A percentile compares a stretch with the other conserved stretches of the same genome.
These are phyloP conservation scores for Geotrichum cucujoidarum DNA, from an alignment of 1,139 yeast species.

Conservation along the genomic window DNA sequence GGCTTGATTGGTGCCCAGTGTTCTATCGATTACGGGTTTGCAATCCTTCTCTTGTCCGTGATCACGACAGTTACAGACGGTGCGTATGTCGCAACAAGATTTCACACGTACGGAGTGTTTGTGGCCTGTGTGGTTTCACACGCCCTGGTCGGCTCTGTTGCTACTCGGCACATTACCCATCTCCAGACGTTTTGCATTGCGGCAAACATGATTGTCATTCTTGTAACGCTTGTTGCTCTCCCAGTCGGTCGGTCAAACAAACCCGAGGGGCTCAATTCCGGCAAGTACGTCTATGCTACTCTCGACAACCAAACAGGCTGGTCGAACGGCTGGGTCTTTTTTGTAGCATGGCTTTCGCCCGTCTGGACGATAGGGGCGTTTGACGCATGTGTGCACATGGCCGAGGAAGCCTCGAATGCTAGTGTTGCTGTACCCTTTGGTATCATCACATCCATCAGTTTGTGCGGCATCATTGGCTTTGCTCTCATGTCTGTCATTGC, in stretches of 20 bases:
- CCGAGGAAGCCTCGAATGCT: slow-evolving; percentile 65
- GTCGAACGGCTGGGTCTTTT: slow-evolving; percentile 62
- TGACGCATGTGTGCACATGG: slow-evolving; percentile 66
- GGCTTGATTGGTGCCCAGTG: slow-evolving; percentile 56
- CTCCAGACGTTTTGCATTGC: slow-evolving; percentile 58
- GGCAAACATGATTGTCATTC: slow-evolving; percentile 51
- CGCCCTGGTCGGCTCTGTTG: slow-evolving; percentile 45
- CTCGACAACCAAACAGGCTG: slow-evolving; percentile 53
- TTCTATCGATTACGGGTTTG: slow-evolving; percentile 56
- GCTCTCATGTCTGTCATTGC: slow-evolving; percentile 49
- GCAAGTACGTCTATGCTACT: slow-evolving; percentile 50
- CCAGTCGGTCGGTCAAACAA: slow-evolving; percentile 37
- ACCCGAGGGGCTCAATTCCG: slow-evolving; percentile 32
- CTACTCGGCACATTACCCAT: slow-evolving; percentile 50
- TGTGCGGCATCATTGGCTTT: slow-evolving; percentile 61
- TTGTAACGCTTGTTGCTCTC: slow-evolving; percentile 59
- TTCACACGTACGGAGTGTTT: slow-evolving; percentile 51
- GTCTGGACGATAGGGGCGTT: slow-evolving; percentile 46
- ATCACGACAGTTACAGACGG: slow-evolving; percentile 44
- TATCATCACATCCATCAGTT: slow-evolving; percentile 50
- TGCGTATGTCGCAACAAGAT: slow-evolving; percentile 44
- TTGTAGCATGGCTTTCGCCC: slow-evolving; percentile 59
- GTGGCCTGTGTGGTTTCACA: slow-evolving; percentile 49
- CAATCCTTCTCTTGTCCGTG: slow-evolving; percentile 51
- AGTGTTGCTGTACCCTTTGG: slow-evolving; percentile 65